Evolutionary conservation across 331 rosid genomes (phyloP).

Genomic region (Rhamnella rubrinervis): DNA sequence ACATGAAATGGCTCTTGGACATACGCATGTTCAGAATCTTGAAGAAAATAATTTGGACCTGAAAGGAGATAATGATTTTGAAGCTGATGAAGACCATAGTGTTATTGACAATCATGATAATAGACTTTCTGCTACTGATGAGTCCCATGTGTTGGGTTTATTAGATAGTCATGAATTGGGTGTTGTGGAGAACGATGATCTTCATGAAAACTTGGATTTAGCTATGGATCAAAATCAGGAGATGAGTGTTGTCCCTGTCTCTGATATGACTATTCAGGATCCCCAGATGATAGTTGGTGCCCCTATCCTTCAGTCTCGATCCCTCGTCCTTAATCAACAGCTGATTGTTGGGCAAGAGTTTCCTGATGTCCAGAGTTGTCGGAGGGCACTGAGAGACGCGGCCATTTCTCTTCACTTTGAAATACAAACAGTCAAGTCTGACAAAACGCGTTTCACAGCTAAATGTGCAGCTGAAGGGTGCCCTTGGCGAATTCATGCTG

Average conservation of each 20-base stretch:
- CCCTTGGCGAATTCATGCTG: conserved; percentile 66
- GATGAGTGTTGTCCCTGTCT: conserved; percentile 22
- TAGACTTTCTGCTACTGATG: conserved; percentile 23
- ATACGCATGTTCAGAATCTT: conserved; percentile 26
- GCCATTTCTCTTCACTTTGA: conserved; percentile 61
- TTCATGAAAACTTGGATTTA: conserved; percentile 31
- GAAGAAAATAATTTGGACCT: conserved; percentile 27
- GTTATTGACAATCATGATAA: conserved; percentile 22
- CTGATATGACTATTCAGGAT: conserved; percentile 26
- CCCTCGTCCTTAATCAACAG: conserved; percentile 29
- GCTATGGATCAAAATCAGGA: conserved; percentile 37
- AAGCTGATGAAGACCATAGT: conserved; percentile 25
- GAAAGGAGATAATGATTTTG: conserved; percentile 25
- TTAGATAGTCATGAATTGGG: conserved; percentile 30
- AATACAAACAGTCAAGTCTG: conserved; percentile 56
- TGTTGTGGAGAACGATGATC: conserved; percentile 27
- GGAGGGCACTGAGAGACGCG: conserved; percentile 64
- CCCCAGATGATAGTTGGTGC: conserved; percentile 16
- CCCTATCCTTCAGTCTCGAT: conserved; percentile 35
- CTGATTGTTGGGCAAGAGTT: conserved; percentile 56
- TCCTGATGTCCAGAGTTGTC: conserved; percentile 58
- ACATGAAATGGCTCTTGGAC: conserved; percentile 29
- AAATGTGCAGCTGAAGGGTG: conserved; percentile 61
- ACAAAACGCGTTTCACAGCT: conserved; percentile 57
- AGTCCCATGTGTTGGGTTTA: conserved; percentile 26